These are phyloP conservation scores for Oligophagozyma castellii DNA, from an alignment of 1,139 yeast genomes.

Conservation along the genomic window DNA sequence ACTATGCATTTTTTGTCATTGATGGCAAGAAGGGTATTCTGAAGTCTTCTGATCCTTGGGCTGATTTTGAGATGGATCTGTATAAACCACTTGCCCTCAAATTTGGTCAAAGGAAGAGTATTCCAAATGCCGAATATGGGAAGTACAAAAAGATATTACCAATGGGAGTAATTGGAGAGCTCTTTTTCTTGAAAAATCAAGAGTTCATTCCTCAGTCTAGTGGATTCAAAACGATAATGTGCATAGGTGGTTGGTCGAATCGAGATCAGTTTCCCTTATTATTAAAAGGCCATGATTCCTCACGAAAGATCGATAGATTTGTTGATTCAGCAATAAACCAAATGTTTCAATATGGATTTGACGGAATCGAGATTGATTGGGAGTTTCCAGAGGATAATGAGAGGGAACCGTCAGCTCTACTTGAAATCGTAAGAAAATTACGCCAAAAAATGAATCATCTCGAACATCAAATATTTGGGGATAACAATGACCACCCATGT, in stretches of 20 bases:
- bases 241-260: constrained; percentile 86
- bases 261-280: constrained; percentile 37
- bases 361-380: constrained; percentile 93
- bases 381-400: constrained; percentile 52
- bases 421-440: constrained; percentile 32
- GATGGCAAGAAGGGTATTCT: constrained; percentile 41
- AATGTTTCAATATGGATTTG: constrained; percentile 50
- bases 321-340: constrained; percentile 35
- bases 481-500: constrained; percentile 15
- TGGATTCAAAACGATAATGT: constrained; percentile 46
- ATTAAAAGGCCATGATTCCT: constrained; percentile 25
- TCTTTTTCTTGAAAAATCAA: constrained; percentile 34
- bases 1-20: constrained; percentile 63
- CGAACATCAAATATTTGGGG: constrained; percentile 21
- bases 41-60: constrained; percentile 49
- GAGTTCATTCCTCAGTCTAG: constrained; percentile 5
- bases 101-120: constrained; percentile 1
- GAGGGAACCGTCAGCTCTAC: constrained; percentile 34
- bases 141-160: constrained; percentile 8
- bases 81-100: constrained; percentile 10
- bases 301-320: constrained; percentile 36
- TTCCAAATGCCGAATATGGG: neutral
- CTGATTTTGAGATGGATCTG: constrained; percentile 41
- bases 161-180: constrained; percentile 44
- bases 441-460: constrained; percentile 30